phyloP scores from a whole-genome alignment of 202 grass and related monocot species.

The Eragrostis tef region DNA sequence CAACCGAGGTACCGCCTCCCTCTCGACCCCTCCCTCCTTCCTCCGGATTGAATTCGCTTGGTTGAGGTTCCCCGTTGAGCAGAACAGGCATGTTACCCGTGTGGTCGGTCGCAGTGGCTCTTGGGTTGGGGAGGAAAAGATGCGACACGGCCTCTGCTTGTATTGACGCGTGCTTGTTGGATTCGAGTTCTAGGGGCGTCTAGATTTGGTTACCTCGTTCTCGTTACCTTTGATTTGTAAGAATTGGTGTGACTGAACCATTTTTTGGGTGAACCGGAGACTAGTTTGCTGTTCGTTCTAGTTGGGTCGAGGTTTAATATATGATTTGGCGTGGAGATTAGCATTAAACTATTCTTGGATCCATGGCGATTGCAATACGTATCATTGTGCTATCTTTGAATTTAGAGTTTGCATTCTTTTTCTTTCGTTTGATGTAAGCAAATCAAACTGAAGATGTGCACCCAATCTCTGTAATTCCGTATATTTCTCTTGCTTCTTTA shows the following conservation, averaged over 20 bases:
- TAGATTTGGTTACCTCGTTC: background rate
- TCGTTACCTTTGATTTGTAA: background rate
- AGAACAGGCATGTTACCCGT: background rate
- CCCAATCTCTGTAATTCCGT: background rate
- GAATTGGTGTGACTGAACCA: background rate
- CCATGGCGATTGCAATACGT: background rate
- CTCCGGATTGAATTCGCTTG: background rate
- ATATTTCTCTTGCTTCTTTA: background rate
- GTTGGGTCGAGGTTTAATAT: background rate
- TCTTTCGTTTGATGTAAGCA: background rate
- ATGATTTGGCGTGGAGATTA: background rate
- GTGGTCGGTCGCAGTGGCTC: background rate
- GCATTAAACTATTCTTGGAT: background rate
- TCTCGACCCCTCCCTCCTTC: background rate
- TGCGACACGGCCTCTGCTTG: background rate
- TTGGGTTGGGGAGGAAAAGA: background rate
- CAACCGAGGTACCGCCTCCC: conserved; percentile 41
- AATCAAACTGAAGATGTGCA: too few species aligned
- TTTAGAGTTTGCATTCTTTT: background rate
- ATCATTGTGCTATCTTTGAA: background rate
- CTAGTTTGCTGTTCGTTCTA: background rate
- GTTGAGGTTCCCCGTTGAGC: background rate
- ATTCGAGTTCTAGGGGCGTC: background rate
- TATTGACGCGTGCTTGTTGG: background rate
- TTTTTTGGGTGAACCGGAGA: background rate